These are phyloP conservation scores for Nemania serpens DNA, from an alignment of 2,329 filamentous ascomycete species.

Conservation along the genomic window DNA sequence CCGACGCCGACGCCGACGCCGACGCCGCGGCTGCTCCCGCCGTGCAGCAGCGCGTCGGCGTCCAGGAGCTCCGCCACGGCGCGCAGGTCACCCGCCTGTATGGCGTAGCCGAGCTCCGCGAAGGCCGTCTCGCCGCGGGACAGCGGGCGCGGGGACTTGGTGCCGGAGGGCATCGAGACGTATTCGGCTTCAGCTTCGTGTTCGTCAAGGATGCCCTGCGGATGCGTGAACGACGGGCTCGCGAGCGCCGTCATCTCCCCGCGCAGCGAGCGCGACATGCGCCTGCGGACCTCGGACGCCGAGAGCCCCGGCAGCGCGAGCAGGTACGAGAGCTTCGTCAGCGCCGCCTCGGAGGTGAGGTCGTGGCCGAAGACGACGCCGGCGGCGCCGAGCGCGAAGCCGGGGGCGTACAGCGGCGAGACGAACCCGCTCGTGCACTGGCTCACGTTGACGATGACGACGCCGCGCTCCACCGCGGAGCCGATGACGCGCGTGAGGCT, in stretches of 20 bases:
- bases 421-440: conserved; percentile 83
- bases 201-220: conserved; percentile 57
- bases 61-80: conserved; percentile 70
- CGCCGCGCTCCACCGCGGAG: conserved; percentile 76
- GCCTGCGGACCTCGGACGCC: conserved; percentile 66
- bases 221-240: conserved; percentile 76
- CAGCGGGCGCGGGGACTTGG: conserved; percentile 51
- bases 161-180: conserved; percentile 60
- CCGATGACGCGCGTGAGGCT: conserved; percentile 78
- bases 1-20: conserved; percentile 60
- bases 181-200: conserved; percentile 31
- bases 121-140: conserved; percentile 65
- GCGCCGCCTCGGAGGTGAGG: conserved; percentile 85
- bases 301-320: conserved; percentile 70
- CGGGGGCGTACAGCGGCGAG: conserved; percentile 76
- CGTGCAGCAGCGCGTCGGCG: conserved; percentile 51
- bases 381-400: conserved; percentile 76
- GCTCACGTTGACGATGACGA: conserved; percentile 88
- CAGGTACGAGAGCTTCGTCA: conserved; percentile 89
- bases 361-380: conserved; percentile 90
- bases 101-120: conserved; percentile 78
- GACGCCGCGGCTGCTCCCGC: too few relatives aligned
- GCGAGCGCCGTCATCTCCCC: conserved; percentile 84
- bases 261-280: conserved; percentile 76
- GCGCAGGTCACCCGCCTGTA: conserved; percentile 70